Evolutionary conservation across 2,329 filamentous ascomycete genomes (phyloP), one percentile per base, ranked within the genome.

Genomic region (Botrytis medusae): DNA sequence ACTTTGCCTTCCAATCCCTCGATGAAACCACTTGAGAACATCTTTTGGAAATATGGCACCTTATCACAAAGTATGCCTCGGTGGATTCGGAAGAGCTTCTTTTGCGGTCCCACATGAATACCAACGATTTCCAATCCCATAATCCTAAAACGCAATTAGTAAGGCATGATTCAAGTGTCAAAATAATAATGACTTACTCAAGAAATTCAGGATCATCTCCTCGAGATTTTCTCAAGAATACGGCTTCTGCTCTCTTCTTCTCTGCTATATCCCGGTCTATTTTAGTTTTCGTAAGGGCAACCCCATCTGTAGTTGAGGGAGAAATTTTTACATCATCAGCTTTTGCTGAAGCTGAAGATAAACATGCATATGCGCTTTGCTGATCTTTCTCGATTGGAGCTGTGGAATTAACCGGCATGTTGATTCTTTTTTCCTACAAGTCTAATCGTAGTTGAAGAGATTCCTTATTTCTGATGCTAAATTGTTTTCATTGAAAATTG

Each of bases 21-120:
- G 8, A 32, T 25, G 8, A 76, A 77, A 6, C 32, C 48, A 25
- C 64, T 57, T 12, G 40, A 44, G 32, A 76, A 76, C 69, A 78
- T 74, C 46, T 74, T 76, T 1, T 61, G 29, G 20, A 76, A 77
- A 69, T 75, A 77, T 1, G 74, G 76, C 14, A 77, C 48, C 32
- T 75, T 75, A 20, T 74, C 61, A 68, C 71, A 76, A 3, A 76
- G 42, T 18, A 74, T 51, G 1, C 48, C 37, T n/a, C 74, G 72
- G 46, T 76, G 69, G 25, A 76, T 59, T 32, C n/a, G 46, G 20
- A 73, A 72, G 6, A 68, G 6, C 25, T 64, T 71, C 25, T 61
- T 62, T 18, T 70, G 12, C 29, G 46, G n/a, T 5, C 74, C 73
- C 2, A 74, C 71, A 29, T 29, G 22, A 10, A 75, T 69, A 22